phyloP scores from a whole-genome alignment of 345 rosid genomes.

The Euphorbia tirucalli region DNA sequence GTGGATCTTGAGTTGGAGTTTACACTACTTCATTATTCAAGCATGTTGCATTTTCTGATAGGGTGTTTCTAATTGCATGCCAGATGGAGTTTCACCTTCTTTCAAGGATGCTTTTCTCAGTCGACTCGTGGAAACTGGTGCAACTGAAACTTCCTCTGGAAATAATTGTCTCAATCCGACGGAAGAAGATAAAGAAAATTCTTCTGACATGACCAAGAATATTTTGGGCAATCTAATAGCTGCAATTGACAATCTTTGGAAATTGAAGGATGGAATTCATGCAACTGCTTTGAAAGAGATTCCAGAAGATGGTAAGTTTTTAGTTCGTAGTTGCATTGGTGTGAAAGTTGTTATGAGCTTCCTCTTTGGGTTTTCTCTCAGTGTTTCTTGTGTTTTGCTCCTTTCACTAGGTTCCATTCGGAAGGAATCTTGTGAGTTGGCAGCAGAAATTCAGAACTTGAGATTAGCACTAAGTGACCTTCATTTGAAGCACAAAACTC shows the following conservation, averaged over 20 bases:
- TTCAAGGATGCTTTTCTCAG: conserved; percentile 58
- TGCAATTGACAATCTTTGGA: conserved; percentile 55
- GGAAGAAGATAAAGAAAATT: conserved; percentile 41
- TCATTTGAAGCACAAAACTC: conserved; percentile 61
- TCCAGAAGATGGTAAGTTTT: conserved; percentile 50
- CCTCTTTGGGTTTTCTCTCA: conserved; percentile 18
- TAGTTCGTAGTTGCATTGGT: neutral
- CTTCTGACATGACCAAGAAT: conserved; percentile 40
- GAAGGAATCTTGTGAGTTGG: conserved; percentile 46
- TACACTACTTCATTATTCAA: neutral
- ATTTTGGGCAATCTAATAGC: conserved; percentile 50
- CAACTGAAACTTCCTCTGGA: conserved; percentile 74
- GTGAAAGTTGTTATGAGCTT: neutral
- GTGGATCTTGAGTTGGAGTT: neutral
- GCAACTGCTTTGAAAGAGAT: conserved; percentile 46
- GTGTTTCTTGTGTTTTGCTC: conserved; percentile 24
- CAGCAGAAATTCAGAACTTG: conserved; percentile 56
- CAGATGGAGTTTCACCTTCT: conserved; percentile 50
- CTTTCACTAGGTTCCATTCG: conserved; percentile 51
- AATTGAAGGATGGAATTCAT: conserved; percentile 57
- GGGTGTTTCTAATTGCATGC: conserved; percentile 22
- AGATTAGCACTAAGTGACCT: conserved; percentile 60
- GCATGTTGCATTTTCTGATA: conserved; percentile 25
- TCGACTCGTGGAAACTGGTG: conserved; percentile 79
- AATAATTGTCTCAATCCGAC: conserved; percentile 40